Percentiles rank a stretch among this genome's conserved stretches.
Evolutionary conservation across 2,329 filamentous ascomycete species (phyloP).

Genomic region (Alternaria panax): DNA sequence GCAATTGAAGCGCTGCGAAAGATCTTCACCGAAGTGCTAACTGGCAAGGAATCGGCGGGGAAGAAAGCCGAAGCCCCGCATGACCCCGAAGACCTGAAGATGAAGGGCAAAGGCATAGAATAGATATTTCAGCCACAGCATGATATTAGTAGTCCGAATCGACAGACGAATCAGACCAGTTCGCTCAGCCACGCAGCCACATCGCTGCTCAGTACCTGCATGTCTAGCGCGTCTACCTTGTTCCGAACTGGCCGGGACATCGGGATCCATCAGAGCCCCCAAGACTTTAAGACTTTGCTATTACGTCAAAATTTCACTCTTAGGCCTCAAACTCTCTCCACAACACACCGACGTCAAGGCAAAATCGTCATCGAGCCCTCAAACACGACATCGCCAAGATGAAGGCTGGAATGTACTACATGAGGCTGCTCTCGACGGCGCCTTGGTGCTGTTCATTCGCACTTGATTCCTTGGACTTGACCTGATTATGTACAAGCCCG

Average conservation of each 20-base stretch:
- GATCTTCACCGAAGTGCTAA: constrained; percentile 35
- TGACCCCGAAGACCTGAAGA: constrained; percentile 35
- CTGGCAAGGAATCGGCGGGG: constrained; percentile 26
- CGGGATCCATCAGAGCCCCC: constrained; percentile 19
- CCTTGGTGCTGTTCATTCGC: constrained; percentile 1
- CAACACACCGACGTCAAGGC: constrained; percentile 8
- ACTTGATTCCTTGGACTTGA: constrained; percentile 1
- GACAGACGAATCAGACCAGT: constrained; percentile 6
- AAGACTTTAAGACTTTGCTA: constrained; percentile 26
- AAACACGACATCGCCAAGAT: constrained; percentile 21
- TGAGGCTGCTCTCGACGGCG: constrained; percentile 21
- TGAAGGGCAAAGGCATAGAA: constrained; percentile 42
- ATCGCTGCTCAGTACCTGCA: constrained; percentile 14
- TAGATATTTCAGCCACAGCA: constrained; percentile 18
- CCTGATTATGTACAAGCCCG: constrained; percentile 18
- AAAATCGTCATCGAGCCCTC: constrained; percentile 27
- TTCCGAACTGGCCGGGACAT: constrained; percentile 18
- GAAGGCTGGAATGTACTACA: constrained; percentile 15
- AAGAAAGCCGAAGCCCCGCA: constrained; percentile 32
- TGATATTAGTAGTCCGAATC: background rate
- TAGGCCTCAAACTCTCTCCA: constrained; percentile 2
- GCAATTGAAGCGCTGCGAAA: constrained; percentile 59
- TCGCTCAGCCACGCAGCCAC: constrained; percentile 12
- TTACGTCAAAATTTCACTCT: constrained; percentile 25
- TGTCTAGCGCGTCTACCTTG: constrained; percentile 4